Conservation (phyloP, 768 basidiomycete species). For the Russula dissimulans region DNA sequence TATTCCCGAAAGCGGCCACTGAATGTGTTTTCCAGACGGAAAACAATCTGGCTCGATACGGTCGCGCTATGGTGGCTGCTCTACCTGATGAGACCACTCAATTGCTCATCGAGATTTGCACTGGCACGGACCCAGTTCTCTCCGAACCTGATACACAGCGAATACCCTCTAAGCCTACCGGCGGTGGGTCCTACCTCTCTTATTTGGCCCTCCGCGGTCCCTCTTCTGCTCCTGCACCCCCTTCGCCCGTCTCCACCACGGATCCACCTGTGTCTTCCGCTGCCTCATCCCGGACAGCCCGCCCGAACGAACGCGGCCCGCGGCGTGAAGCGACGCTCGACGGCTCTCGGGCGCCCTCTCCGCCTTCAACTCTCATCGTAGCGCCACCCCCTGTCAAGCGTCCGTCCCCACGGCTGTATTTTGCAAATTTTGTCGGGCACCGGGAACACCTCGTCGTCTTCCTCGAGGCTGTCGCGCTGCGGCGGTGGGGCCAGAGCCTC, state of each 20-base stretch:
- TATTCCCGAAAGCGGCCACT: background rate
- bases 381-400: slow-evolving; percentile 32
- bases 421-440: slow-evolving; percentile 91
- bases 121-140: slow-evolving; percentile 44
- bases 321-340: slow-evolving; percentile 33
- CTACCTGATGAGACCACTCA: slow-evolving; percentile 86
- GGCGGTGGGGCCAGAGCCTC: slow-evolving; percentile 72
- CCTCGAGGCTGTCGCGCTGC: slow-evolving; percentile 74
- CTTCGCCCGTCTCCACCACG: slow-evolving; percentile 28
- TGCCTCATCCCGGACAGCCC: slow-evolving; percentile 8
- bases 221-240: slow-evolving; percentile 35
- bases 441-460: slow-evolving; percentile 75
- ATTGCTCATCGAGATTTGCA: slow-evolving; percentile 87
- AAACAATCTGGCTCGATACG: slow-evolving; percentile 79
- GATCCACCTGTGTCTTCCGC: slow-evolving; percentile 18
- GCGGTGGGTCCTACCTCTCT: slow-evolving; percentile 61
- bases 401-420: slow-evolving; percentile 80
- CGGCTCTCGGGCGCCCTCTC: slow-evolving; percentile 24
- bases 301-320: slow-evolving; percentile 21
- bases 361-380: slow-evolving; percentile 21
- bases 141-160: slow-evolving; percentile 30
- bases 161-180: slow-evolving; percentile 24
- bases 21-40: slow-evolving; percentile 50
- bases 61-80: slow-evolving; percentile 71
- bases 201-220: slow-evolving; percentile 68